A percentile compares a stretch with the other conserved stretches of the same genome.
phyloP scores from a whole-genome alignment of 2,329 filamentous ascomycete genomes.

The Delphinella strobiligena region DNA sequence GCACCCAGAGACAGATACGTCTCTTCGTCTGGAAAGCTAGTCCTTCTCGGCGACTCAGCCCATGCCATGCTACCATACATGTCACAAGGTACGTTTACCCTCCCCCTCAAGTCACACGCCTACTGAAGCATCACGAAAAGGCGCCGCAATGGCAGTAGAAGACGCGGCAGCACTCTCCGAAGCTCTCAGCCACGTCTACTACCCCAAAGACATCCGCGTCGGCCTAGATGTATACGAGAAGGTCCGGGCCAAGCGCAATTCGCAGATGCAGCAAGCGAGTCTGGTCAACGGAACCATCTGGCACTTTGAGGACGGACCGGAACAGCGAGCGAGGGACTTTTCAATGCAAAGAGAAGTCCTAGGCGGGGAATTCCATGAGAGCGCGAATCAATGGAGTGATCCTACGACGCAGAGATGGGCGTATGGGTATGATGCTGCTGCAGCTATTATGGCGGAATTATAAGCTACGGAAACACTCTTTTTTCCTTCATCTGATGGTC shows the following conservation, averaged over 20 bases:
- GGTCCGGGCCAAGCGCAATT: not conserved
- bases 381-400: conserved; percentile 39
- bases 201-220: not conserved
- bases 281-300: not conserved
- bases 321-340: not conserved
- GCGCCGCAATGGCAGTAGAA: not conserved
- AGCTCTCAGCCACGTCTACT: not conserved
- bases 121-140: not conserved
- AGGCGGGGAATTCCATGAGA: conserved; percentile 24
- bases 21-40: not conserved
- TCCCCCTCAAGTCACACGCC: not conserved
- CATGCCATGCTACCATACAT: not conserved
- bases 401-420: conserved; percentile 35
- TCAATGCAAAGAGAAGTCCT: conserved; percentile 21
- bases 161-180: not conserved
- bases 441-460: too few relatives aligned
- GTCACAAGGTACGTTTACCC: not conserved
- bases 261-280: conserved; percentile 4
- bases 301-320: conserved; percentile 3
- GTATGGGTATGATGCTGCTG: conserved; percentile 40
- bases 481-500: too few relatives aligned
- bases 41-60: not conserved
- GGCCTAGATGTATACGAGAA: not conserved
- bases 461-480: too few relatives aligned
- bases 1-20: too few relatives aligned